Percentiles rank a stretch among this genome's conserved stretches.
Evolutionary conservation across 495 filamentous ascomycete genomes (phyloP).

Genomic region (Podospora appendiculata): DNA sequence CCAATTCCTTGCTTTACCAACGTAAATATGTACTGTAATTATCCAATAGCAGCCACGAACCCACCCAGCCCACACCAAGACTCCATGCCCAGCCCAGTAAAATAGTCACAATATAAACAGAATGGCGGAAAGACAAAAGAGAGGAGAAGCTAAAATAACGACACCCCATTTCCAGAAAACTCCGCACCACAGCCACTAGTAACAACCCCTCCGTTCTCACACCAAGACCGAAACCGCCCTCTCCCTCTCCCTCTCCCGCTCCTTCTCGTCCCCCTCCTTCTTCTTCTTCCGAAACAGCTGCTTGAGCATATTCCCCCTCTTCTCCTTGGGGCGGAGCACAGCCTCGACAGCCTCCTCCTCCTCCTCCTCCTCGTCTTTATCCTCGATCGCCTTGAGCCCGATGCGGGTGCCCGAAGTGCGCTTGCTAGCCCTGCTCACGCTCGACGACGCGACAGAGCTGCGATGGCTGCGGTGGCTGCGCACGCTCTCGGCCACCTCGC

Average conservation of each 20-base stretch:
- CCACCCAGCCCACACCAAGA: too few relatives aligned
- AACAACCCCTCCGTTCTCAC: too few relatives aligned
- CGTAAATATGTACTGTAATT: too few relatives aligned
- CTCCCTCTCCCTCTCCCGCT: conserved; percentile 2
- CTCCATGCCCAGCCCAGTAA: too few relatives aligned
- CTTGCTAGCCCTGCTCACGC: conserved; percentile 16
- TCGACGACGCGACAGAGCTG: conserved; percentile 1
- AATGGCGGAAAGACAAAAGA: too few relatives aligned
- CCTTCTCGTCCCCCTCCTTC: conserved; percentile 28
- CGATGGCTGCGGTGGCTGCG: conserved; percentile 19
- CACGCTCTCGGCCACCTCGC: conserved; percentile 15
- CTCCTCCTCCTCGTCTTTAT: conserved; percentile 25
- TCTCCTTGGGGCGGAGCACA: conserved; percentile 13
- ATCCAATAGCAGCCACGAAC: too few relatives aligned
- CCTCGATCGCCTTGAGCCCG: conserved; percentile 24
- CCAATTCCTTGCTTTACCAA: too few relatives aligned
- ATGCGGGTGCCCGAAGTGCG: conserved; percentile 15
- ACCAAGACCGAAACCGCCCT: conserved; percentile 1
- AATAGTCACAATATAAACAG: too few relatives aligned
- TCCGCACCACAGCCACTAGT: too few relatives aligned
- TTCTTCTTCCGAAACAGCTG: conserved; percentile 43
- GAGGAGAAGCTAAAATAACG: too few relatives aligned
- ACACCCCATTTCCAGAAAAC: too few relatives aligned
- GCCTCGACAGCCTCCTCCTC: conserved; percentile 21
- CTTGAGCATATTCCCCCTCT: conserved; percentile 45